Percentiles rank a stretch among this genome's conserved stretches.
These are phyloP conservation scores for Pseudocercospora fuligena DNA, from an alignment of 2,329 filamentous ascomycete genomes.

Conservation along the genomic window DNA sequence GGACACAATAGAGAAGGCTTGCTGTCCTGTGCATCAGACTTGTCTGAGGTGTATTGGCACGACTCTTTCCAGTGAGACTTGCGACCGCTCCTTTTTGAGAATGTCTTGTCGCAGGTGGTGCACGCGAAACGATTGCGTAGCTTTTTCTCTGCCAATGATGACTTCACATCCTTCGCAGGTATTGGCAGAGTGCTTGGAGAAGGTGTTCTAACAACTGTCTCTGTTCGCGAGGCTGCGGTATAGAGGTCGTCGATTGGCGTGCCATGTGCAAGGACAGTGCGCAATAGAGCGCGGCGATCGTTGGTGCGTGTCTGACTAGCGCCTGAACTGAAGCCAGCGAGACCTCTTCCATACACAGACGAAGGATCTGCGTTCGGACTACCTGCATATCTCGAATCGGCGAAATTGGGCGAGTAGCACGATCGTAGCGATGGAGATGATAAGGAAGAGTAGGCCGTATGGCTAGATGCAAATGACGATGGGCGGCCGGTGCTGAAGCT, in stretches of 20 bases:
- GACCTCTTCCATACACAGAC: neutral
- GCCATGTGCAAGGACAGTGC: neutral
- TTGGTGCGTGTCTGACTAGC: neutral
- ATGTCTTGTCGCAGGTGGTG: slow-evolving; percentile 6
- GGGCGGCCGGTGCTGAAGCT: slow-evolving; percentile 14
- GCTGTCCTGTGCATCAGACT: neutral
- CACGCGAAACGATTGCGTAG: slow-evolving; percentile 14
- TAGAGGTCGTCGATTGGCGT: neutral
- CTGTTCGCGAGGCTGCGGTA: neutral
- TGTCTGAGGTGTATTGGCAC: slow-evolving; percentile 12
- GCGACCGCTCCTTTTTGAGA: slow-evolving; percentile 15
- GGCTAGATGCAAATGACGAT: slow-evolving; percentile 9
- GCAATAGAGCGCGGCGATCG: neutral
- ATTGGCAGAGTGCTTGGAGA: neutral
- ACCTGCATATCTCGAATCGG: neutral
- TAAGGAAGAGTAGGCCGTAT: slow-evolving; percentile 12
- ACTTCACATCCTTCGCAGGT: neutral
- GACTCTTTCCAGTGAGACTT: slow-evolving; percentile 13
- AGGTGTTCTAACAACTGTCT: neutral
- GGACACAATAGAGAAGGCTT: slow-evolving; percentile 10
- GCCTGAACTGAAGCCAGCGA: neutral
- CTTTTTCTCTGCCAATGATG: slow-evolving; percentile 9
- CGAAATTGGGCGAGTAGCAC: neutral
- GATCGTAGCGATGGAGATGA: neutral
- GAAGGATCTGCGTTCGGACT: neutral